phyloP scores from a whole-genome alignment of 2,329 filamentous ascomycete species.

The Calonectria hawksworthii region DNA sequence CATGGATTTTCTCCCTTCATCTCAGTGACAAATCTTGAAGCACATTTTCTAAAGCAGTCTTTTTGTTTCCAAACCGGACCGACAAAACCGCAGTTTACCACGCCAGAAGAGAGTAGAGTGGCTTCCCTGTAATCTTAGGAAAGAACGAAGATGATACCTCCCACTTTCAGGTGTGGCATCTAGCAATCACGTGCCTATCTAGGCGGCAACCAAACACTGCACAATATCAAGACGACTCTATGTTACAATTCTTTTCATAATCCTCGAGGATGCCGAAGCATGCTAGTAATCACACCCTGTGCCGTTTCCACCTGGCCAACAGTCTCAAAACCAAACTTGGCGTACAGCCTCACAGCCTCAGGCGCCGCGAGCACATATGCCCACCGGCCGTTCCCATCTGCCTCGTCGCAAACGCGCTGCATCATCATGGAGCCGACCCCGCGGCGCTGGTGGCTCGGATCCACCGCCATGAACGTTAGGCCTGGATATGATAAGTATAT shows the following conservation, averaged over 20 bases:
- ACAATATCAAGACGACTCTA: background rate
- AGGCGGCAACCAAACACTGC: background rate
- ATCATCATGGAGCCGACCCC: constrained; percentile 6
- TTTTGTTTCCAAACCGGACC: background rate
- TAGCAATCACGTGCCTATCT: background rate
- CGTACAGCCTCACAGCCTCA: background rate
- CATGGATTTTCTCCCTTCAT: background rate
- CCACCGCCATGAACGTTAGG: background rate
- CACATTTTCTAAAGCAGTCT: background rate
- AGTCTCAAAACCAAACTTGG: background rate
- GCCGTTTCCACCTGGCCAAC: background rate
- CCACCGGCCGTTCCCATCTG: background rate
- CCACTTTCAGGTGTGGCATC: background rate
- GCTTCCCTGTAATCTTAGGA: background rate
- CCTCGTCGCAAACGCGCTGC: background rate
- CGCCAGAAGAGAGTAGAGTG: too few relatives aligned
- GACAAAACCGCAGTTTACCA: background rate
- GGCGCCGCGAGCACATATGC: background rate
- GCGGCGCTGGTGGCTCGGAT: background rate
- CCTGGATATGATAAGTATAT: background rate
- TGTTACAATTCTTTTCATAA: background rate
- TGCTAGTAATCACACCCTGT: background rate
- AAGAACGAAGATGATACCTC: background rate
- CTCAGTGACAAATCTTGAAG: background rate
- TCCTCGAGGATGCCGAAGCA: background rate